These are phyloP conservation scores for Neckera pumila DNA, from an alignment of 225 moss, liverwort and hornwort genomes.

Conservation along the genomic window DNA sequence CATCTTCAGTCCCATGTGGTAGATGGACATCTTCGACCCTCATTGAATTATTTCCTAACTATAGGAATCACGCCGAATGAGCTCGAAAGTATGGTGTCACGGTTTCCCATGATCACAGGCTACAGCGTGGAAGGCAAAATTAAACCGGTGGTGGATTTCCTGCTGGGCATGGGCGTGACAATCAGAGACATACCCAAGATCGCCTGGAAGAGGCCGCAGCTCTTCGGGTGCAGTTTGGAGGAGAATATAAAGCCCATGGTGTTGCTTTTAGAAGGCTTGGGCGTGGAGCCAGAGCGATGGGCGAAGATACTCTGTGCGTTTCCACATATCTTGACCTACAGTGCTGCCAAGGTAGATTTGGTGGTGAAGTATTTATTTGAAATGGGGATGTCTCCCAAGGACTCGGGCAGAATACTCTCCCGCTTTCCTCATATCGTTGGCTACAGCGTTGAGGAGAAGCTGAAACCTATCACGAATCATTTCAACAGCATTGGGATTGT, in stretches of 20 bases:
- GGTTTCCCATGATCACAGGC: slow-evolving; percentile 43
- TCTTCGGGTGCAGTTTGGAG: slow-evolving; percentile 62
- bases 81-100: slow-evolving; percentile 30
- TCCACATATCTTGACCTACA: slow-evolving; percentile 63
- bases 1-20: slow-evolving; percentile 15
- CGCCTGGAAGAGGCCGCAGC: slow-evolving; percentile 45
- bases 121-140: slow-evolving; percentile 53
- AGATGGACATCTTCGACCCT: slow-evolving; percentile 42
- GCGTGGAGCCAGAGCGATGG: slow-evolving; percentile 43
- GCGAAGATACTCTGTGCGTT: slow-evolving; percentile 36
- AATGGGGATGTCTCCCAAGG: slow-evolving; percentile 30
- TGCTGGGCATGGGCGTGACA: slow-evolving; percentile 40
- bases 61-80: slow-evolving; percentile 25
- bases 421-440: slow-evolving; percentile 59
- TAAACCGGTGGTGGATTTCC: slow-evolving; percentile 32
- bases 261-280: slow-evolving; percentile 40
- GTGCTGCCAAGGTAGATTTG: slow-evolving; percentile 26
- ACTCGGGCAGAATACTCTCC: slow-evolving; percentile 40
- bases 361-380: slow-evolving; percentile 31
- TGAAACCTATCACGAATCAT: slow-evolving; percentile 43
- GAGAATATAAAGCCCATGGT: slow-evolving; percentile 56
- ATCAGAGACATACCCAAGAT: slow-evolving; percentile 32
- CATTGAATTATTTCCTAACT: slow-evolving; percentile 33
- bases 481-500: slow-evolving; percentile 38
- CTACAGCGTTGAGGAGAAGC: slow-evolving; percentile 56